Conservation (phyloP, 78 protist species). For the Dictyostelium purpureum region DNA sequence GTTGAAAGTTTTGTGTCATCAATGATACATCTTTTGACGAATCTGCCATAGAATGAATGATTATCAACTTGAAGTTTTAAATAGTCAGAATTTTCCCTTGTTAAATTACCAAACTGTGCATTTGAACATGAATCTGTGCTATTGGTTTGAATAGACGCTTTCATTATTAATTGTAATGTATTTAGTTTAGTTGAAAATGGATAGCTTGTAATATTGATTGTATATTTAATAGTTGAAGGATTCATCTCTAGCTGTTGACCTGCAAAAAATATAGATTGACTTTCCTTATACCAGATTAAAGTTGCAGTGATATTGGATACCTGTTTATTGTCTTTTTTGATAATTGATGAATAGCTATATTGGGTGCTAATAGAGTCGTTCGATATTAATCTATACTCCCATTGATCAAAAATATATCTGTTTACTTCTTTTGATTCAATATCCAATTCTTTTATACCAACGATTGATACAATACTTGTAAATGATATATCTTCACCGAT, state of each 20-base stretch:
- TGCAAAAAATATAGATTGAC: neutral
- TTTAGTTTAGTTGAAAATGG: neutral
- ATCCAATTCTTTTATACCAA: too few species aligned
- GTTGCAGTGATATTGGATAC: too few species aligned
- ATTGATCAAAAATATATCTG: too few species aligned
- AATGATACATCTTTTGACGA: neutral
- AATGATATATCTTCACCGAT: too few species aligned
- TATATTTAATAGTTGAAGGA: neutral
- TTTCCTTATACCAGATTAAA: too few species aligned
- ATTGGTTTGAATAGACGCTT: neutral
- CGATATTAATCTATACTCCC: too few species aligned
- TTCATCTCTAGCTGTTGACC: neutral
- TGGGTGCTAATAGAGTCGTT: too few species aligned
- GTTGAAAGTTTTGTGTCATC: neutral
- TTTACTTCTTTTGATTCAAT: too few species aligned
- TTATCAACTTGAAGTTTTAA: neutral
- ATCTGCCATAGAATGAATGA: neutral
- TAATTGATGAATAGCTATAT: too few species aligned
- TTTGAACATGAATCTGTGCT: neutral
- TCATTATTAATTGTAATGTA: neutral
- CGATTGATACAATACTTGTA: too few species aligned
- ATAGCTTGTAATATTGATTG: neutral
- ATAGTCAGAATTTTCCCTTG: neutral
- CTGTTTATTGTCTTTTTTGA: too few species aligned
- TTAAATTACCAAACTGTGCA: neutral